Base-by-base conservation (phyloP, 2,329 filamentous ascomycete species). In the Aspergillus nomiae region DNA sequence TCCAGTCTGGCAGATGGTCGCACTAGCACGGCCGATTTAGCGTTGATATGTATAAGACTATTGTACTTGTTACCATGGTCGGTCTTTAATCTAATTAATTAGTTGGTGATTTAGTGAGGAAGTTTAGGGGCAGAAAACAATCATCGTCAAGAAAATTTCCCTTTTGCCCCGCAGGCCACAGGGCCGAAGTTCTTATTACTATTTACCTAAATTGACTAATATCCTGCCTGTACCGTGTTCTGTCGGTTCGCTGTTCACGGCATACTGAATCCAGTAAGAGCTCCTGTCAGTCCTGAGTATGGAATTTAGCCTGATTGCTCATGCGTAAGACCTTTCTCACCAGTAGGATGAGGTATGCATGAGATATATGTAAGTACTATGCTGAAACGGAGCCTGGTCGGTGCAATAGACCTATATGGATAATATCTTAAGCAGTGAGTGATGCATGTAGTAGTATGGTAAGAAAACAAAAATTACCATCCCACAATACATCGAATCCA, bases 1-100 rank as follows among this genome's bases (percentile, higher is more conserved):
- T 51, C 59, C 24, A 55, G 30, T 46, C 36, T 34, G 34, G 28
- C 34, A 56, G 53, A 51, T 51, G 48, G 28, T 32, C 48, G 46
- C 24, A 50, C 46, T 50, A 50, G 46, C 46, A 51, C 48, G 48
- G 48, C 48, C 48, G 48, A 51, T 51, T 51, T 51, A 51, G 48
- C 48, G 48, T 51, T 32, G 28, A 32, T 12, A n/a, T 32, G 19
- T 51, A 30, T n/a, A 51, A 51, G 48, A 51, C 48, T 51, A 51
- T 51, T 51, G 48, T 51, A 51, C 48, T 32, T 21, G 48, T 51
- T 51, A 51, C 48, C 48, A 51, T 51, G 48, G 48, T 51, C 48
- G 28, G 28, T 21, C 28, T 10, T 32, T 51, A 51, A 51, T 51
- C 48, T 51, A 51, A 51, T 32, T 32, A 51, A 51, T 51, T 51